Evolutionary conservation across 2,329 filamentous ascomycete genomes (phyloP), one percentile per base, ranked within the genome.

Genomic region (Stemphylium vesicarium): DNA sequence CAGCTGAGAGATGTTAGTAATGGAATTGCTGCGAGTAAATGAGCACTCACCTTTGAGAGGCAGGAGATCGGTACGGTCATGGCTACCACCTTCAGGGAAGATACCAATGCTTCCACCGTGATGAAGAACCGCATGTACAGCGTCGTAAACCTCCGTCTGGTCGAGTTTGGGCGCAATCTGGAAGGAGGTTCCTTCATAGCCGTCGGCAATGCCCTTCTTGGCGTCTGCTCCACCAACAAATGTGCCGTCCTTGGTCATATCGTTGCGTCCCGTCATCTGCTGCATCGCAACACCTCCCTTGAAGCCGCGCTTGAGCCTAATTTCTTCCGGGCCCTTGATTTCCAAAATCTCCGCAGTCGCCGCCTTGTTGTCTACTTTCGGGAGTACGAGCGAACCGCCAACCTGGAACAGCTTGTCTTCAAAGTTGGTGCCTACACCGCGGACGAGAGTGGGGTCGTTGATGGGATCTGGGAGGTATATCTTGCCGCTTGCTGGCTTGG

Each of bases 1-100:
- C 94, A 67, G 95, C 94, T 86, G 62, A 10, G 51, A 13, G 26
- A 7, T 41, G 39, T 75, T 57, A 71, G 68, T 45, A 36, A 37
- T 13, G 11, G 15, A 1, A n/a, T 2, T 46, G 13, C 16, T 11
- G 16, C 6, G 42, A 8, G 4, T 3, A 13, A 10, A 13, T 10
- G 11, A 18, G 1, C 11, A 33, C 59, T 38, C 42, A 72, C 71
- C 71, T 63, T 98, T 98, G 59, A 98, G 81, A 18, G 95, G 94
- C 37, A 98, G 82, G 40, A 98, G 82, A 72, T 96, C 92, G 0
- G 94, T 92, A 58, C 94, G 88, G 75, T 98, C 94, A 77, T 98
- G 94, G 73, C 93, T 97, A 69, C 94, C 94, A 64, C 94, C 94
- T 78, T 99, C 94, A 2, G 94, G 94, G 75, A 98, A 99, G 70